phyloP scores from a whole-genome alignment of 306 rosid genomes.

The Acacia melanoxylon region DNA sequence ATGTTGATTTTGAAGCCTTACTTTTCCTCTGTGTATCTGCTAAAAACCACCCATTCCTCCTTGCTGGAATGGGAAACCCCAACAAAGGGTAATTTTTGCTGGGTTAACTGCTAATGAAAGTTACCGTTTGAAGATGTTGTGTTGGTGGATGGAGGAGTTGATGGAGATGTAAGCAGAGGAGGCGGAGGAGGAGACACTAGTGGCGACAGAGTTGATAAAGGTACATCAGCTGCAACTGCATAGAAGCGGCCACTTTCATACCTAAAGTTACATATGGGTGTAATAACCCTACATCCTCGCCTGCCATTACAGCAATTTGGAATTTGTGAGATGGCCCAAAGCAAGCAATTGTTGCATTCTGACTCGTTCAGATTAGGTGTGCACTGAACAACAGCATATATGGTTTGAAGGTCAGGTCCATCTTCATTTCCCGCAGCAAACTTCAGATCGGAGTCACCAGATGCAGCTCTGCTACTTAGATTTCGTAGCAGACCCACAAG shows the following conservation, averaged over 20 bases:
- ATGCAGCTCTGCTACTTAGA: neutral
- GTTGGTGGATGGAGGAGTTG: neutral
- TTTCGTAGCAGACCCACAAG: neutral
- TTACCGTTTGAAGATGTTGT: neutral
- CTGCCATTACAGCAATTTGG: neutral
- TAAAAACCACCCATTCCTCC: neutral
- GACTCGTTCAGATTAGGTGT: slow-evolving; percentile 25
- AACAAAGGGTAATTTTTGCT: neutral
- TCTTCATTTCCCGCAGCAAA: slow-evolving; percentile 13
- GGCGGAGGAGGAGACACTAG: neutral
- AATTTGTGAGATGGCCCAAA: neutral
- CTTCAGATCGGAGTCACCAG: slow-evolving; percentile 18
- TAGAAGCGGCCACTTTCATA: neutral
- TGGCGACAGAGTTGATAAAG: neutral
- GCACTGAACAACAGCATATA: slow-evolving; percentile 39
- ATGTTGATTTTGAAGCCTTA: neutral
- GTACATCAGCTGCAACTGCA: neutral
- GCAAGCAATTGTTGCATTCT: slow-evolving; percentile 31
- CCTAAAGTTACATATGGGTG: slow-evolving; percentile 13
- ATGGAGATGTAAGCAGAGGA: neutral
- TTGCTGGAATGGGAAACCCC: neutral
- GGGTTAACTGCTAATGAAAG: neutral
- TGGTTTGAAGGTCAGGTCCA: neutral
- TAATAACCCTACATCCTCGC: neutral
- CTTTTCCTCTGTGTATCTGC: neutral